Evolutionary conservation across 202 grass and related monocot genomes (phyloP).

Genomic region (Bolboschoenoplectus hybrid): DNA sequence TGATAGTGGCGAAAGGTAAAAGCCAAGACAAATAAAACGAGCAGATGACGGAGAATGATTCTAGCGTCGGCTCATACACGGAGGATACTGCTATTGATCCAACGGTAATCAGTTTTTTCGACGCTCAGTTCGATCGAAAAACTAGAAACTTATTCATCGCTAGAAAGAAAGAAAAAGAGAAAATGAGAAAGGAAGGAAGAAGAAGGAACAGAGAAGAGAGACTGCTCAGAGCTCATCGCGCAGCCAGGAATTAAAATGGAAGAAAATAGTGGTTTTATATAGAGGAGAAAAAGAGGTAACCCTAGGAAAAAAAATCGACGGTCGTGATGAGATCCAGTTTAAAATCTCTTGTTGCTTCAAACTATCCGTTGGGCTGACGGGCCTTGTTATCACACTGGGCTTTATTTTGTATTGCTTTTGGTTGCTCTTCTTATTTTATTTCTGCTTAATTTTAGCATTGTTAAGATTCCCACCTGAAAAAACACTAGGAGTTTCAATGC

Average conservation of each 20-base stretch:
- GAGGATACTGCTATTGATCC: background rate
- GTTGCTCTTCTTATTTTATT: too few relatives aligned
- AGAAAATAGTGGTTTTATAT: background rate
- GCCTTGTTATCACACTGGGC: background rate
- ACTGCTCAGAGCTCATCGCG: background rate
- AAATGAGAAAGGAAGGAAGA: background rate
- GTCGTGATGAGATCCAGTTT: background rate
- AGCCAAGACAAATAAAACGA: background rate
- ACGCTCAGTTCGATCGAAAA: background rate
- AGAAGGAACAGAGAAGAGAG: background rate
- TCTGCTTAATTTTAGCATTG: too few relatives aligned
- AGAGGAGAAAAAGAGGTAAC: background rate
- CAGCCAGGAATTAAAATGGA: background rate
- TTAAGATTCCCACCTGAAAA: too few relatives aligned
- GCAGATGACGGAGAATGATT: constrained; percentile 1
- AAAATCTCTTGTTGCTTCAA: too few relatives aligned
- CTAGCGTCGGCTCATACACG: constrained; percentile 23
- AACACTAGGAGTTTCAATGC: too few relatives aligned
- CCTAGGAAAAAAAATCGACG: background rate
- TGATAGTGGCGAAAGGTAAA: background rate
- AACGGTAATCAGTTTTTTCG: constrained; percentile 26
- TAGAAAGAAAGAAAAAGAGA: background rate
- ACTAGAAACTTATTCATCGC: background rate
- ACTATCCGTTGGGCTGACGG: background rate
- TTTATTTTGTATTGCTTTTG: too few relatives aligned